Base-by-base conservation (phyloP, 2,329 filamentous ascomycete species). In the Fusarium newnesense region DNA sequence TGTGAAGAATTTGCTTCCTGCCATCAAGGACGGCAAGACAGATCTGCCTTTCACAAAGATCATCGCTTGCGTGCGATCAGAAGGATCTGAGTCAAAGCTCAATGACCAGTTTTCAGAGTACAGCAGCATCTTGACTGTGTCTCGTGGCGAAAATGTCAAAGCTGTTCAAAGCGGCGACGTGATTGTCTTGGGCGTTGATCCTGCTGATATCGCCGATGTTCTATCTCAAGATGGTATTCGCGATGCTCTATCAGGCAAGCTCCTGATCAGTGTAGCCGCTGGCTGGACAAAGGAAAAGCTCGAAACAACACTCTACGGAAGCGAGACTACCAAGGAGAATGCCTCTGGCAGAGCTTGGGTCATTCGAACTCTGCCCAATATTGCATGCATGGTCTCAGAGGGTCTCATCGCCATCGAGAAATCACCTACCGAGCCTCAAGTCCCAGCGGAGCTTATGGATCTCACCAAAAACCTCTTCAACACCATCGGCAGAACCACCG, bases 401-500 rank as follows among this genome's bases (percentile, higher is more conserved):
- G 80, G 78, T 3, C 71, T 82, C 5, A 82, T 81, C 0, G 79
- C 79, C 7, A 80, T 83, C 10, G 81, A 82, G 49, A 69, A 72
- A 18, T 72, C 78, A 0, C 62, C 62, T 3, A 43, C 62, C 1
- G 73, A 78, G 5, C 73, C 76, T 0, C 28, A 62, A 2, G 26
- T 77, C 2, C 78, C 79, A 0, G 32, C 67, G 2, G 64, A 74
- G 24, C 59, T 77, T 5, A 53, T 80, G 1, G 50, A 77, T 5
- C 60, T 80, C 4, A 76, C 79, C 1, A 76, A 79, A 19, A 85
- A 85, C 75, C 86, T 91, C 37, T 91, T 91, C 79, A 82, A 81
- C 13, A 83, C 83, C 19, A 87, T 91, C 26, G 89, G 89, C 10
- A 83, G 83, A 42, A 85, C 87, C 2, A 84, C 88, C 1, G 82